Evolutionary conservation across 2,329 filamentous ascomycete species (phyloP), one percentile per base, ranked within the genome.

Genomic region (Fusarium sp.): DNA sequence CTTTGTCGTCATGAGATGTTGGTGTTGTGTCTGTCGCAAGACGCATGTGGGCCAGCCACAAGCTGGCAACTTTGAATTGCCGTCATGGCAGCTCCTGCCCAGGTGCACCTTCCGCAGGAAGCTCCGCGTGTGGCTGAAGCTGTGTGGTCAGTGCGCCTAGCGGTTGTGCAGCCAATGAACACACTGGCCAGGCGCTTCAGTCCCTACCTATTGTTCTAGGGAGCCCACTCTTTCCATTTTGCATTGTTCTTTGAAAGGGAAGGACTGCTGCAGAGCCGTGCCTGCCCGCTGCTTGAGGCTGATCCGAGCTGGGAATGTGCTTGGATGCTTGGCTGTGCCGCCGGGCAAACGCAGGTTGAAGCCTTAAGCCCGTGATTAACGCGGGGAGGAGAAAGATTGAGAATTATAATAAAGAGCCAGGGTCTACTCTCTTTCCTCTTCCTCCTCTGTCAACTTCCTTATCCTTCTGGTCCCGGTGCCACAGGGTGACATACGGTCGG

Each of bases 61-160:
- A 74, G 62, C 68, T 74, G 72, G 71, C 68, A 74, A 72, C 62
- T 73, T 73, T 63, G 56, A 41, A 52, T 58, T 60, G 52, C 50
- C 62, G 68, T 71, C 66, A 66, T 68, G 69, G 59, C 55, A 72
- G 66, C 65, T 62, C 16, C 53, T 53, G 50, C 63, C 62, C 47
- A 31, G 43, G 27, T 15, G 16, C 59, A 36, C 60, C 43, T 55
- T 51, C 41, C 23, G 46, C 56, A 41, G 46, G 27, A 52, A 40
- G 41, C 31, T 44, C 34, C 36, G 56, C 48, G 31, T n/a, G 62
- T 58, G 67, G 56, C 68, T 70, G 51, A 54, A 47, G 44, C 31
- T 18, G 23, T 37, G 43, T 68, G 62, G 63, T 39, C 60, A 60
- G 36, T 66, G 61, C 66, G 64, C 62, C 65, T 70, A 60, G 68